Evolutionary conservation across 2,329 filamentous ascomycete species (phyloP), one percentile per base, ranked within the genome.

Genomic region (Metarhizium humberi): DNA sequence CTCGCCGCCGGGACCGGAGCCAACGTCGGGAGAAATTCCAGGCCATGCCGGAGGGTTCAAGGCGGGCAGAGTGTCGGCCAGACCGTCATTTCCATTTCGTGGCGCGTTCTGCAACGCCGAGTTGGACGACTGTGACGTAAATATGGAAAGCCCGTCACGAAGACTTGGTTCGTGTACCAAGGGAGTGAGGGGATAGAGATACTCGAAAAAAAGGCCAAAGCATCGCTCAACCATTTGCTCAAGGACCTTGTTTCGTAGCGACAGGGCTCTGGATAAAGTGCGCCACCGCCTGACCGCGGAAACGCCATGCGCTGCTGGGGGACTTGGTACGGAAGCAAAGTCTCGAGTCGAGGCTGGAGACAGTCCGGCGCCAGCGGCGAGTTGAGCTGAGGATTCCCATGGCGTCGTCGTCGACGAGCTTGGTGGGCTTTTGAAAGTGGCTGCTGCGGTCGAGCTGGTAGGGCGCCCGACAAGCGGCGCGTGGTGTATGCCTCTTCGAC

Each of bases 181-280:
- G 2, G 72, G 72, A 18, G 68, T 75, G 2, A 75, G 65, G 2
- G 73, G 73, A 51, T 71, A 74, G 2, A 75, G 70, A 51, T 73
- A 73, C 52, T 73, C 65, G 36, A 74, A 74, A 56, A 74, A 75
- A 20, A 74, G 58, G 54, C 72, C 65, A 36, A 75, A 64, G 52
- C 71, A 75, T 30, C 64, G 62, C 29, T 61, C 64, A 6, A 69
- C 62, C 5, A 67, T 59, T 6, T 57, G 57, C 30, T 69, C 62
- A 8, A 68, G 55, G 50, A 60, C 58, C 16, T 58, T 55, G 32
- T 64, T 62, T 45, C 62, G 59, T 14, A 66, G 54, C 1, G 63
- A 57, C 52, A 70, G 47, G 8, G 62, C 55, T 2, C 59, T 54
- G 4, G 61, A 60, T 11, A 71, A 56, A 16, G 57, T 56, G 48